Evolutionary conservation across 306 rosid genomes (phyloP), one percentile per base, ranked within the genome.

Genomic region (Dryas drummondii): DNA sequence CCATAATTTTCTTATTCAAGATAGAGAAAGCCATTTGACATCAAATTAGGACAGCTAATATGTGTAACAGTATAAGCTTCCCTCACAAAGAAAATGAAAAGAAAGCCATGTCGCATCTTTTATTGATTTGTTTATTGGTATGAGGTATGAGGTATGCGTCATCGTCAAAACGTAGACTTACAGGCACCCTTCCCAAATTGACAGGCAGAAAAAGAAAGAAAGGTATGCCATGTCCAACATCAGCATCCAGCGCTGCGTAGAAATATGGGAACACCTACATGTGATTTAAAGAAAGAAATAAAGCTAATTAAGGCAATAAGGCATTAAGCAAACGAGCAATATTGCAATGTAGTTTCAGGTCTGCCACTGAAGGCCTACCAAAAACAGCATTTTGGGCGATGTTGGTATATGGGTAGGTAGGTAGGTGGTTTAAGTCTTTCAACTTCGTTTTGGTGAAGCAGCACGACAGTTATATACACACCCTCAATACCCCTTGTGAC

Each of bases 131-230:
- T 42, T 56, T 56, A 44, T 71, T 12, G 75, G 75, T 71, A 19
- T 57, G 76, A 10, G n/a, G 57, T 72, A 9, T 45, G 56, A 10
- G n/a, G 57, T 72, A 9, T 45, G 56, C 57, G 46, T 72, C 76
- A 58, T 60, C 75, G 60, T 54, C n/a, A 8, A 51, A 49, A 71
- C 74, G 68, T 78, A 78, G 68, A 59, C 44, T 82, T 27, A 51
- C 47, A 22, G 76, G 62, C 45, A 73, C 73, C 27, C 37, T 32
- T 62, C 73, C 22, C 46, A 54, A 60, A 73, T 59, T 66, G 79
- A 52, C 50, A 12, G 60, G 68, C 62, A 19, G 63, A 78, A 69
- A 55, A 40, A 16, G 48, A 22, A 44, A 13, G 60, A 80, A 62
- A 22, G 22, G 22, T 40, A 62, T 52, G 69, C 32, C 65, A 52